A percentile compares a stretch with the other conserved stretches of the same genome.
Evolutionary conservation across 1,284 basidiomycete genomes (phyloP).

Genomic region (Dichomitus squalens): DNA sequence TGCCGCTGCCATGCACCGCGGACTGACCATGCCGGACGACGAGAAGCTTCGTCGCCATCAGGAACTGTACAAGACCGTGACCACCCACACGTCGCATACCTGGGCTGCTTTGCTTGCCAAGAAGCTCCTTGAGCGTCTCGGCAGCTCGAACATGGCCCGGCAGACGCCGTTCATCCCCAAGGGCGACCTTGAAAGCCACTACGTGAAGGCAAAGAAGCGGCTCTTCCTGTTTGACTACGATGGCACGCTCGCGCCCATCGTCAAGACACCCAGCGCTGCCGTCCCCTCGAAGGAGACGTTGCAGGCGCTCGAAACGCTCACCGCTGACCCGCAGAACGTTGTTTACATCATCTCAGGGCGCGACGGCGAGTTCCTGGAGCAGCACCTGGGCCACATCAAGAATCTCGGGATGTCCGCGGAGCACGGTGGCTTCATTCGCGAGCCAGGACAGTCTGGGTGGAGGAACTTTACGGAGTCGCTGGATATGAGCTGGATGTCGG

Average conservation of each 20-base stretch:
- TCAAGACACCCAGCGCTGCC: conserved; percentile 91
- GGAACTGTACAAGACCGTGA: conserved; percentile 81
- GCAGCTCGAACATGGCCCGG: conserved; percentile 80
- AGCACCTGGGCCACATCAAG: conserved; percentile 86
- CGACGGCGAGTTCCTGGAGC: conserved; percentile 90
- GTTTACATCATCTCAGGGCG: conserved; percentile 98
- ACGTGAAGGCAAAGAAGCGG: conserved; percentile 78
- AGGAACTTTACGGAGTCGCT: conserved; percentile 87
- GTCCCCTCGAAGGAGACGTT: conserved; percentile 81
- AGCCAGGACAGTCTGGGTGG: conserved; percentile 73
- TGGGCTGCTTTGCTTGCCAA: conserved; percentile 93
- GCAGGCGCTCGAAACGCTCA: conserved; percentile 71
- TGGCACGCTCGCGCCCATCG: conserved; percentile 96
- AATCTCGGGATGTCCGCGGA: conserved; percentile 93
- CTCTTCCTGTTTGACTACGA: conserved; percentile 97
- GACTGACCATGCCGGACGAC: conserved; percentile 77
- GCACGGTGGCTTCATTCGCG: conserved; percentile 92
- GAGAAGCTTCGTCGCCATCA: conserved; percentile 84
- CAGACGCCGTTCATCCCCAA: conserved; percentile 86
- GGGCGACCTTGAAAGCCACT: conserved; percentile 63
- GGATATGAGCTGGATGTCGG: conserved; percentile 98
- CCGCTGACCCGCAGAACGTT: conserved; percentile 83
- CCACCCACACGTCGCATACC: conserved; percentile 94
- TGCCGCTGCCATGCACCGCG: conserved; percentile 92
- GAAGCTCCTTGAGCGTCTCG: conserved; percentile 85